These are phyloP conservation scores for Thymus quinquecostatus DNA, from an alignment of 257 asterid genomes.

Conservation along the genomic window DNA sequence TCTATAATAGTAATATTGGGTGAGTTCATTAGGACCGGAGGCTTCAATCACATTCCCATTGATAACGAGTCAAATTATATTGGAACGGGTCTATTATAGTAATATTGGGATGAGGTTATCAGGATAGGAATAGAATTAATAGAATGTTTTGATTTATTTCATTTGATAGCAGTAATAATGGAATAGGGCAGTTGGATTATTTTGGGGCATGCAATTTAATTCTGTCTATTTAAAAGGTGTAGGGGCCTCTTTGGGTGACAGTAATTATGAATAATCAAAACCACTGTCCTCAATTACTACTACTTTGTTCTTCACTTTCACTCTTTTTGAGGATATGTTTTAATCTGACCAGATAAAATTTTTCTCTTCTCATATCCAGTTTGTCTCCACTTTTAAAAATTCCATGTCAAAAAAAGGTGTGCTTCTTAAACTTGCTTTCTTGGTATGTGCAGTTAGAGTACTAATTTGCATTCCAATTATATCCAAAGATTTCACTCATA, in stretches of 20 bases:
- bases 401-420: constrained; percentile 17
- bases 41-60: no score
- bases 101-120: no score
- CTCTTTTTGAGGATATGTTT: constrained; percentile 22
- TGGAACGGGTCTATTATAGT: no score
- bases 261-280: constrained; percentile 26
- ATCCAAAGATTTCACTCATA: not conserved
- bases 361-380: not conserved
- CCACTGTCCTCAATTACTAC: not conserved
- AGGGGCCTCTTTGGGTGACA: constrained; percentile 20
- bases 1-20: no score
- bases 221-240: constrained; percentile 28
- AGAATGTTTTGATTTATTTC: not conserved
- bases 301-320: constrained; percentile 26
- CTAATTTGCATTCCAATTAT: not conserved
- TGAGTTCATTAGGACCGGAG: no score
- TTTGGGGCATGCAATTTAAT: constrained; percentile 60
- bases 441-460: not conserved
- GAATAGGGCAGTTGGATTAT: constrained; percentile 28
- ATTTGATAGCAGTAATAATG: not conserved
- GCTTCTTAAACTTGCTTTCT: not conserved
- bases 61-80: no score
- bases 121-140: no score
- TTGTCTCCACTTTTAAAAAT: constrained; percentile 18
- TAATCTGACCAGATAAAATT: not conserved